These are phyloP conservation scores for Rhododendron molle DNA, from an alignment of 148 eudicot species.

Conservation along the genomic window DNA sequence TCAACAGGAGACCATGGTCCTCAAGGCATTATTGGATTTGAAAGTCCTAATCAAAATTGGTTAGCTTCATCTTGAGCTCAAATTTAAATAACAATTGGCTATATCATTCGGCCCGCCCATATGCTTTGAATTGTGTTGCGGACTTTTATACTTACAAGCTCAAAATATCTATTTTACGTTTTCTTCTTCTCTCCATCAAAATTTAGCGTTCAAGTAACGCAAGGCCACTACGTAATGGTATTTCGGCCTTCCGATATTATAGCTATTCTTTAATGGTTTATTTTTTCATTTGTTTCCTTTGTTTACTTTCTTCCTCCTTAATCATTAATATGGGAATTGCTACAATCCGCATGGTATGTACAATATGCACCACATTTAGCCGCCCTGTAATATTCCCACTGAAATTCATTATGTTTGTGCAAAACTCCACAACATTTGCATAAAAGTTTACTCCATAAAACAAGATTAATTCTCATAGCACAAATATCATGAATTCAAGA, in stretches of 20 bases:
- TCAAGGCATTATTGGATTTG: background rate
- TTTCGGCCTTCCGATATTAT: too few relatives aligned
- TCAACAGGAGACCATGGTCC: background rate
- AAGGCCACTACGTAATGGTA: background rate
- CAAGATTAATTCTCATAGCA: background rate
- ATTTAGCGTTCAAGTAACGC: too few relatives aligned
- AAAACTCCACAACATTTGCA: background rate
- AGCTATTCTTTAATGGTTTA: too few relatives aligned
- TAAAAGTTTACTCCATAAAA: too few relatives aligned
- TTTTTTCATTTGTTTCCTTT: too few relatives aligned
- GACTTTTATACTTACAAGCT: background rate
- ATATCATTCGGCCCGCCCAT: background rate
- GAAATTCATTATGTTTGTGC: too few relatives aligned
- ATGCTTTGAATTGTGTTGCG: background rate
- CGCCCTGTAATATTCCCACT: background rate
- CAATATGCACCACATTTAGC: background rate
- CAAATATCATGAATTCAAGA: background rate
- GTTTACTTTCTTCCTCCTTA: background rate
- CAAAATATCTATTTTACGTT: too few relatives aligned
- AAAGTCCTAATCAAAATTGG: background rate
- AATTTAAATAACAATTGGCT: background rate
- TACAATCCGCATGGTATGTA: background rate
- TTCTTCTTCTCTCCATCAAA: too few relatives aligned
- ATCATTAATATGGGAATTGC: background rate
- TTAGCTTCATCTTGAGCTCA: background rate